Evolutionary conservation across 441 rosid genomes (phyloP).

Genomic region (Arabidopsis lyrata): DNA sequence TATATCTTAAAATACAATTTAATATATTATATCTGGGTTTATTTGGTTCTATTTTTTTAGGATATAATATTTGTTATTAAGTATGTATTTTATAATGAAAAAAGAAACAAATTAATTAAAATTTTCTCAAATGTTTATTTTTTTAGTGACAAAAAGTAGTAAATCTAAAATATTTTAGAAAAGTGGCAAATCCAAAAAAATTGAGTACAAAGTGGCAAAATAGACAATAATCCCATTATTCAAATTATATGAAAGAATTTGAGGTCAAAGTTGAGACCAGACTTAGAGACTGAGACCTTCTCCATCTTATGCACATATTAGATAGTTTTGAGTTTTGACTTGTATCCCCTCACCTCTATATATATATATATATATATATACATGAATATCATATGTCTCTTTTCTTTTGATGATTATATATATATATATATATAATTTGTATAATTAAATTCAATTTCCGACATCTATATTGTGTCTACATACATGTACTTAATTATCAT

Average conservation of each 20-base stretch:
- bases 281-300: slow-evolving; percentile 9
- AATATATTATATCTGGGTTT: too few relatives aligned
- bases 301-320: background rate
- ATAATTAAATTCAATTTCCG: background rate
- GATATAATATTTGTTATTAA: too few relatives aligned
- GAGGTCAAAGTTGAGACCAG: slow-evolving; percentile 12
- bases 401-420: background rate
- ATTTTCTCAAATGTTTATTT: too few relatives aligned
- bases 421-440: too few relatives aligned
- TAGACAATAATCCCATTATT: background rate
- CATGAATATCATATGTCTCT: background rate
- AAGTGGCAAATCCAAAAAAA: too few relatives aligned
- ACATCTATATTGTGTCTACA: background rate
- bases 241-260: background rate
- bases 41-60: too few relatives aligned
- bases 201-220: too few relatives aligned
- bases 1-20: too few relatives aligned
- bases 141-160: too few relatives aligned
- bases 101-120: too few relatives aligned
- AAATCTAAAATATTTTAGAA: too few relatives aligned
- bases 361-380: background rate
- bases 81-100: too few relatives aligned
- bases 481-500: background rate
- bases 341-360: background rate
- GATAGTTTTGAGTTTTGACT: slow-evolving; percentile 20